Conservation (phyloP, 2,329 filamentous ascomycete genomes). For the Alternaria ethzedia region DNA sequence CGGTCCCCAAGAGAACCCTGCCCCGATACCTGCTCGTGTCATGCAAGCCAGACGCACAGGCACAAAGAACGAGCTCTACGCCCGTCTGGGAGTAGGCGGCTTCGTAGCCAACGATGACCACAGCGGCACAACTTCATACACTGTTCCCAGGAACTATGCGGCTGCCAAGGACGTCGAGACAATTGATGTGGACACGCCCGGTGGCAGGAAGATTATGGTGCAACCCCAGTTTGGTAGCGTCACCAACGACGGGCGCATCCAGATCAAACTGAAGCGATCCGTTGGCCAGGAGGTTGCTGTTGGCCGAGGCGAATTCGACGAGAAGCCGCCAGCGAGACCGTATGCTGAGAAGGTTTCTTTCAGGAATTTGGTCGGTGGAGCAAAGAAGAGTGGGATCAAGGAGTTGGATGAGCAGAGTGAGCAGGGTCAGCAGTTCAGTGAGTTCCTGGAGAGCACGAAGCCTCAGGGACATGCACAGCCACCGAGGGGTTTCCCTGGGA, state of each 20-base stretch:
- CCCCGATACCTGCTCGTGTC: constrained; percentile 65
- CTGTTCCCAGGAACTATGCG: background rate
- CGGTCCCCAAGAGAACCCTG: constrained; percentile 61
- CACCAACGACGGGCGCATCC: constrained; percentile 37
- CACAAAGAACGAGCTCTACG: constrained; percentile 28
- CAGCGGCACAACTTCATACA: constrained; percentile 35
- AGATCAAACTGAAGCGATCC: constrained; percentile 32
- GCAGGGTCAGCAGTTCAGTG: constrained; percentile 18
- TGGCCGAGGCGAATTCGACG: constrained; percentile 32
- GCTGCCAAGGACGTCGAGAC: constrained; percentile 38
- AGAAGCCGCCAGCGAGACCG: constrained; percentile 28
- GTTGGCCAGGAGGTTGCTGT: constrained; percentile 32
- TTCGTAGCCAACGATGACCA: constrained; percentile 50
- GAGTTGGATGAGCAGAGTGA: constrained; percentile 31
- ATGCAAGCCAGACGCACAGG: constrained; percentile 49
- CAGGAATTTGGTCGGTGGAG: constrained; percentile 3
- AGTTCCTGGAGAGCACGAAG: constrained; percentile 16
- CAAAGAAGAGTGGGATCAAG: constrained; percentile 20
- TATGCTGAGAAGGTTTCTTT: constrained; percentile 13
- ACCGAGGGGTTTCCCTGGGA: constrained; percentile 5
- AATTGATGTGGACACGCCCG: constrained; percentile 51
- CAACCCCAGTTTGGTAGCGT: constrained; percentile 52
- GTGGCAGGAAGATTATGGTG: constrained; percentile 62
- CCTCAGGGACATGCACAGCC: background rate
- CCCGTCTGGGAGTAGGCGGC: constrained; percentile 54